phyloP scores from a whole-genome alignment of 2,329 filamentous ascomycete genomes.

The Venturia asperata region DNA sequence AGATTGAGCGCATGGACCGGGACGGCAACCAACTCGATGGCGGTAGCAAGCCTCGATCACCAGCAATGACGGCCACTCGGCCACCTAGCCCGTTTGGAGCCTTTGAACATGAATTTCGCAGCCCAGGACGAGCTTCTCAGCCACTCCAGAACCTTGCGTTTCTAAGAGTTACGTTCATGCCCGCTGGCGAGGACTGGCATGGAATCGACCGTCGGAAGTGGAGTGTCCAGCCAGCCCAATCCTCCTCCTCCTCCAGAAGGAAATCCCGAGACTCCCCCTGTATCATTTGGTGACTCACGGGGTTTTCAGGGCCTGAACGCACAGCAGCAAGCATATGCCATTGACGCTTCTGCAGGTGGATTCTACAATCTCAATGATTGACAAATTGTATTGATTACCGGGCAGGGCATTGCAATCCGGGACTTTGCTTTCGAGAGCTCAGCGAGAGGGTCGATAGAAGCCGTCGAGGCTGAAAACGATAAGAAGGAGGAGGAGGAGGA shows the following conservation, averaged over 20 bases:
- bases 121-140: neutral
- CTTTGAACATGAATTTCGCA: neutral
- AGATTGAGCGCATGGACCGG: neutral
- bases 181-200: neutral
- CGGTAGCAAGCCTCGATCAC: neutral
- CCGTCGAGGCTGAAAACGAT: too few species aligned
- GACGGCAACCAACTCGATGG: neutral
- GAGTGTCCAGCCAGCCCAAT: too few species aligned
- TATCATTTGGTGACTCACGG: neutral
- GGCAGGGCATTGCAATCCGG: neutral
- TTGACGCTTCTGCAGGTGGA: neutral
- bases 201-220: too few species aligned
- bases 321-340: neutral
- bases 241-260: too few species aligned
- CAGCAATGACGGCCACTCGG: neutral
- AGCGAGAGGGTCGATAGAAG: too few species aligned
- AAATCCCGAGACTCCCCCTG: too few species aligned
- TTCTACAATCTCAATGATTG: neutral
- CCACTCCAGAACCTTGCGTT: neutral
- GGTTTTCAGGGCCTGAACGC: neutral
- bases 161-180: neutral
- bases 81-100: neutral
- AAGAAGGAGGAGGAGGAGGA: too few species aligned
- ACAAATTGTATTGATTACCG: neutral
- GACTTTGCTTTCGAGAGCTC: neutral